phyloP scores from a whole-genome alignment of 768 basidiomycete genomes.

The Boletus subparvulus region DNA sequence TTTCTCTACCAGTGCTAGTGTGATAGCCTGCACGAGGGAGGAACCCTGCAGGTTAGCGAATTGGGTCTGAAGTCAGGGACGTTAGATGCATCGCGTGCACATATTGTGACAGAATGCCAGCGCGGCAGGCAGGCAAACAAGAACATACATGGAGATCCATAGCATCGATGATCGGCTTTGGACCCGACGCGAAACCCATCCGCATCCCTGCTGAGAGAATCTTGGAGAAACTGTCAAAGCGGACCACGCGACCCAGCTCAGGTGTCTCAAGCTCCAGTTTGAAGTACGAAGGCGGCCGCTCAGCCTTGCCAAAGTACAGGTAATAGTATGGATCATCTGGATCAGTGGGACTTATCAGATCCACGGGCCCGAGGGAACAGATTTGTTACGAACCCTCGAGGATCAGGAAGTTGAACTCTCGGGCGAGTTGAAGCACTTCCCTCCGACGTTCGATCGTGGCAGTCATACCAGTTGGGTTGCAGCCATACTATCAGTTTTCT shows the following conservation, averaged over 20 bases:
- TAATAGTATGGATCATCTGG: constrained; percentile 80
- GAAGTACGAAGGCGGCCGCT: constrained; percentile 78
- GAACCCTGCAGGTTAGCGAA: constrained; percentile 67
- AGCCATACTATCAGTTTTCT: constrained; percentile 57
- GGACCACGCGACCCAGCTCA: constrained; percentile 73
- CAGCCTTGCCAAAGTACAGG: constrained; percentile 66
- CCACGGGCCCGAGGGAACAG: neutral
- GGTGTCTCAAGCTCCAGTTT: constrained; percentile 67
- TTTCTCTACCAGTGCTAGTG: constrained; percentile 52
- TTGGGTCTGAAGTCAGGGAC: constrained; percentile 49
- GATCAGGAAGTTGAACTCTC: constrained; percentile 75
- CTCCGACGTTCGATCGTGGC: constrained; percentile 65
- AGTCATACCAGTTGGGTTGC: constrained; percentile 85
- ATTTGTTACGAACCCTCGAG: constrained; percentile 61
- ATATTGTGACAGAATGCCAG: neutral
- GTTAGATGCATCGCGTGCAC: constrained; percentile 7
- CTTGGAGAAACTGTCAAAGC: constrained; percentile 91
- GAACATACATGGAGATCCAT: constrained; percentile 68
- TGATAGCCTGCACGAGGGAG: constrained; percentile 63
- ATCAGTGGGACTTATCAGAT: neutral
- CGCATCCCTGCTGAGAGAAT: constrained; percentile 74
- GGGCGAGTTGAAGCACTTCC: constrained; percentile 69
- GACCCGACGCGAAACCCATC: constrained; percentile 80
- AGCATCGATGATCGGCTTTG: constrained; percentile 59
- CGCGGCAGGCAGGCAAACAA: constrained; percentile 15